These are phyloP conservation scores for Picea glauca DNA, from an alignment of 75 land plant genomes.

Conservation along the genomic window DNA sequence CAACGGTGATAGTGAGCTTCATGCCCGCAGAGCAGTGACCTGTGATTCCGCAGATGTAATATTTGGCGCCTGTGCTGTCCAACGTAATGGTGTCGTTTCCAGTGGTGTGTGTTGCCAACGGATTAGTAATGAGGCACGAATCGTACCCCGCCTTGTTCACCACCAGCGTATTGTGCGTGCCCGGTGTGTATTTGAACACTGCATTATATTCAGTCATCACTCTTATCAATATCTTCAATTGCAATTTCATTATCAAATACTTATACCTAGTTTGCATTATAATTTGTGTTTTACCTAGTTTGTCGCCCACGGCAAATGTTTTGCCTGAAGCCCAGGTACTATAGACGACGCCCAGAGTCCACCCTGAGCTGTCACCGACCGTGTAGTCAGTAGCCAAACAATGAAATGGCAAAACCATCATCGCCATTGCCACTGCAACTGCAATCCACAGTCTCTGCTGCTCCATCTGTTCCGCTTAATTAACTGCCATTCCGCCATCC, in stretches of 20 bases:
- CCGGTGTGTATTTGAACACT: constrained; percentile 26
- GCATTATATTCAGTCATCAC: background rate
- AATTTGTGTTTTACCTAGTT: constrained; percentile 13
- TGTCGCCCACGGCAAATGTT: constrained; percentile 31
- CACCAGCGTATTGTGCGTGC: constrained; percentile 11
- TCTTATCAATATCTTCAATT: no score
- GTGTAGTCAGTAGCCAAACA: constrained; percentile 21
- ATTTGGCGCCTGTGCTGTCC: background rate
- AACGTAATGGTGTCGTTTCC: constrained; percentile 14
- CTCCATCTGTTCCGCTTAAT: no score
- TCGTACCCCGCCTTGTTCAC: constrained; percentile 15
- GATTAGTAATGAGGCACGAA: constrained; percentile 9
- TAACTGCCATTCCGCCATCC: no score
- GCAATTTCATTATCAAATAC: no score
- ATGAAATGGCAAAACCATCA: background rate
- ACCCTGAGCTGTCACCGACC: constrained; percentile 28
- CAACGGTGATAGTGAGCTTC: constrained; percentile 19
- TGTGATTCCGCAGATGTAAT: constrained; percentile 13
- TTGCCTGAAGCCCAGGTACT: constrained; percentile 26
- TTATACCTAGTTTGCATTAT: no score
- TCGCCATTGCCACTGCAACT: no score
- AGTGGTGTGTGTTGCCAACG: background rate
- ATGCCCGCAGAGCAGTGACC: constrained; percentile 20
- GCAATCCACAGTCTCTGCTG: background rate
- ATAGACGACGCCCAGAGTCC: constrained; percentile 27